Base-by-base conservation (phyloP, 1,284 basidiomycete species). In the Anthracocystis panici-leucophaei region DNA sequence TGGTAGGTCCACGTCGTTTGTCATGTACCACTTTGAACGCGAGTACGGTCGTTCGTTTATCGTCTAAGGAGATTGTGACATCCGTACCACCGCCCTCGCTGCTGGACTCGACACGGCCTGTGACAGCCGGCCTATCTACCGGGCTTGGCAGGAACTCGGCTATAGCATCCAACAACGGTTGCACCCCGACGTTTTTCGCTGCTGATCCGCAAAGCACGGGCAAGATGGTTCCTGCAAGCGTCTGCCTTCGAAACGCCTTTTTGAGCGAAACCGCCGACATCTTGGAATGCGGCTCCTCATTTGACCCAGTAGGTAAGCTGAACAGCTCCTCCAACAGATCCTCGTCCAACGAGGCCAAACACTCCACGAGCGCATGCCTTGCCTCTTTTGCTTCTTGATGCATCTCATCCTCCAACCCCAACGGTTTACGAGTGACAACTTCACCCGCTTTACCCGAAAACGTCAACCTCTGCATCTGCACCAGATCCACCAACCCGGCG, bases 21-120 rank as follows among this genome's bases (percentile, higher is more conserved):
- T 95, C 92, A 91, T 92, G 94, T 25, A 88, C 88, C 20, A 95
- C 93, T 83, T 95, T 95, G 92, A 94, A 95, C 0, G 92, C 93
- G 23, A 95, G 87, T 1, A 69, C 68, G 12, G 68, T 57, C 20
- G 70, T 63, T 0, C 62, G 50, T 50, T 55, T 54, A 55, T 71
- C 68, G 10, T 49, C 27, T 5, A 78, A 49, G 14, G 65, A 51
- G 45, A 79, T 53, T 2, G 58, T n/a, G 2, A 76, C 60, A 38
- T 85, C 80, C 12, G 81, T 83, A 52, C 89, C 64, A 2, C 12
- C 35, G 35, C 14, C 14, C n/a, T 52, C 29, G 23, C 16, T 25
- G 18, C 25, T 9, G 7, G 48, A 7, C 5, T 48, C 45, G 16
- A 11, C 23, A 21, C 23, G 60, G 0, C 74, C 74, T 0, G 48